Base-by-base conservation (phyloP, 1,284 basidiomycete genomes). In the Tilletia caries region DNA sequence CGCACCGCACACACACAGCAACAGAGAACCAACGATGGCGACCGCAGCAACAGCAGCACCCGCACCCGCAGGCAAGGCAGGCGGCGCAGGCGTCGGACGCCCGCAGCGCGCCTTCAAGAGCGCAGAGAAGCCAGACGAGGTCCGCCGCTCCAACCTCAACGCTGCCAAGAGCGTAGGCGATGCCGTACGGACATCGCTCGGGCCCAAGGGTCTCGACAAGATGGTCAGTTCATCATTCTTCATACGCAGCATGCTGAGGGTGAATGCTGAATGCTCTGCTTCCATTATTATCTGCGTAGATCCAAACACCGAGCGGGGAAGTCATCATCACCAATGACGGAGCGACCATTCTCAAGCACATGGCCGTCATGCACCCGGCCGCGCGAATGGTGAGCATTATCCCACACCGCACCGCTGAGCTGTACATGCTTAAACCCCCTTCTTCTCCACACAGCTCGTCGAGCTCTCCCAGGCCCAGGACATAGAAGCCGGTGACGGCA, bases 291-390 rank as follows among this genome's bases (percentile, higher is more conserved):
- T 44, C 12, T 68, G 62, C 1, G 3, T 33, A 68, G 66, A 98
- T 99, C 83, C 94, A 97, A 89, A 98, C 95, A 4, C 86, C 92
- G 4, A 93, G 92, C 83, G 95, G 95, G 76, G 95, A 98, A 83
- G 93, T 96, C 3, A 91, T 98, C 78, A 93, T 99, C 79, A 98
- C 96, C 23, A 99, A 99, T 84, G 96, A 99, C 85, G 96, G 96
- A 60, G 96, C 96, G 13, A 99, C 96, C 12, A 98, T 99, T 75
- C 86, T 99, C 71, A 93, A 93, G 85, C 97, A 93, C 81, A 95
- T 98, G 83, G 94, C 96, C 73, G 96, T 97, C 25, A 86, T 98
- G 70, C 96, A 99, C 85, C 96, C 96, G 44, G 96, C 96, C 54
- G 96, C 96, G 32, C 92, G 95, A 85, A 99, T 99, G 96, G 93